Base-by-base conservation (phyloP, 345 rosid species). In the Camelina sativa region DNA sequence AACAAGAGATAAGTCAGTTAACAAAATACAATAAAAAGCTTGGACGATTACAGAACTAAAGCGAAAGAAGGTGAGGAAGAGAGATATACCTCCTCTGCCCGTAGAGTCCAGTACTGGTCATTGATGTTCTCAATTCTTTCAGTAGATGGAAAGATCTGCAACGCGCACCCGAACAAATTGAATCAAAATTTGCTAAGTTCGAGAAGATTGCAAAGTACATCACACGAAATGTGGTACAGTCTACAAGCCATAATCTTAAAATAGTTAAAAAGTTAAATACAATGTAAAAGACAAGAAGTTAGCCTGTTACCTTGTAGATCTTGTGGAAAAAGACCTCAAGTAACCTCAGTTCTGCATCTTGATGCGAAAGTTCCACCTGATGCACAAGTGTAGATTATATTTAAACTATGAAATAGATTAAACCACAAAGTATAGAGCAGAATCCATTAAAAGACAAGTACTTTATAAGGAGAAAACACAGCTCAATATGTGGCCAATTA, bases 41-140 rank as follows among this genome's bases (percentile, higher is more conserved):
- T 56, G 80, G 38, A 38, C 16, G 20, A 40, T 16, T 17, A 46
- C 56, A 60, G 55, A 74, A 68, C 23, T 34, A 65, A 50, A 63
- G 54, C 16, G 32, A 53, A 72, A 43, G 44, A 67, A 47, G 55
- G 52, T 34, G 74, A 74, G 76, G 61, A 53, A 56, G 35, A 43
- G 35, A 20, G 52, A 81, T 77, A 74, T 81, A 78, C 99, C 99
- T 95, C 99, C 74, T 95, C 99, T 67, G 97, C 98, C 12, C 99
- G 93, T 50, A 95, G 73, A 43, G 98, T 95, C 99, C 98, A 95
- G 79, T 92, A 95, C 78, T 92, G 97, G 73, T 95, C 99, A 88
- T 92, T 92, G 70, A 95, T 95, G 71, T 90, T 95, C 86, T 95
- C 99, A 63, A 95, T 95, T 81, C 79, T 90, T 81, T 95, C 99